Percentiles rank a stretch among this genome's conserved stretches.
Evolutionary conservation across 192 early-diverging fungal species (phyloP).

Genomic region (Umbelopsis sp.): DNA sequence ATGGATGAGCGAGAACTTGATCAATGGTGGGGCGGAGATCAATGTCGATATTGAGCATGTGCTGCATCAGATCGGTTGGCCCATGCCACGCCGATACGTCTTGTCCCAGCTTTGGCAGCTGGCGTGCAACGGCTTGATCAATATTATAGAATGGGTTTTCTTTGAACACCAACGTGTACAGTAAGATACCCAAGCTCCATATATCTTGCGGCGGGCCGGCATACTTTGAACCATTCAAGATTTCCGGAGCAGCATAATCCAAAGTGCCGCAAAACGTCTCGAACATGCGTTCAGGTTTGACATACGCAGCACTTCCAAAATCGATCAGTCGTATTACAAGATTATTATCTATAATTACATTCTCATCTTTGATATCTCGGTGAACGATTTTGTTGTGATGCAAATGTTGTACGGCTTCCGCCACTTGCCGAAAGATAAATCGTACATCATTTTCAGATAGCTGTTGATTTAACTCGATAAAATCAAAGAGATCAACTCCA

Average conservation of each 20-base stretch:
- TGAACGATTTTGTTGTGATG: constrained; percentile 73
- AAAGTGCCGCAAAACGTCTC: constrained; percentile 77
- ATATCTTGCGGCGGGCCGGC: constrained; percentile 80
- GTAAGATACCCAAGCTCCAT: constrained; percentile 78
- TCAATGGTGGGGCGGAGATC: constrained; percentile 75
- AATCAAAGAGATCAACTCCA: constrained; percentile 72
- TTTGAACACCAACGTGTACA: constrained; percentile 73
- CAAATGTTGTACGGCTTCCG: constrained; percentile 59
- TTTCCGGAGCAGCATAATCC: constrained; percentile 78
- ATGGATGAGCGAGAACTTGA: constrained; percentile 73
- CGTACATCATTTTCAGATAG: constrained; percentile 60
- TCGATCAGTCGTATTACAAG: constrained; percentile 76
- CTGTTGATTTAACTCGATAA: constrained; percentile 61
- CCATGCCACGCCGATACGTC: constrained; percentile 26
- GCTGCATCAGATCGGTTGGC: constrained; percentile 62
- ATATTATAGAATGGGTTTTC: constrained; percentile 77
- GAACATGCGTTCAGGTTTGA: constrained; percentile 58
- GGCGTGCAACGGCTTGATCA: constrained; percentile 62
- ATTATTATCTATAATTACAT: constrained; percentile 71
- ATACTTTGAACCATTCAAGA: constrained; percentile 67
- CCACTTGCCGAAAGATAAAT: constrained; percentile 61
- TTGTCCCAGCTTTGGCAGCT: constrained; percentile 33
- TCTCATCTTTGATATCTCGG: constrained; percentile 90
- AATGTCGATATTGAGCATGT: constrained; percentile 73
- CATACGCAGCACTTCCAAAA: constrained; percentile 75